Percentiles rank a stretch among this genome's conserved stretches.
Conservation (phyloP, 1,284 basidiomycete genomes). For the Cryptococcus floricola region DNA sequence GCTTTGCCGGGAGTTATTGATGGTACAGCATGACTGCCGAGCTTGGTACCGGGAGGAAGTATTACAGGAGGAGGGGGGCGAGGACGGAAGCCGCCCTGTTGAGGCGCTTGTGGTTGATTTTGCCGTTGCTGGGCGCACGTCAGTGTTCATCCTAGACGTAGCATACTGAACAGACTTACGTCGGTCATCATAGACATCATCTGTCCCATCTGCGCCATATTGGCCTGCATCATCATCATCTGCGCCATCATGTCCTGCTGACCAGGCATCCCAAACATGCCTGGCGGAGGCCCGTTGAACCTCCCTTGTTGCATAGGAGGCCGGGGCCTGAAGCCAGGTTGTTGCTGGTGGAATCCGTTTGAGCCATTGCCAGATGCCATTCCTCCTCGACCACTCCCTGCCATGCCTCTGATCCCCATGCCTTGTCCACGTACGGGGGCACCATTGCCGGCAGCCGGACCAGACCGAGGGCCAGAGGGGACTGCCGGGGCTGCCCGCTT, state of each 20-base stretch:
- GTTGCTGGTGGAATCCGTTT: not conserved
- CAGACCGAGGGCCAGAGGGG: conserved; percentile 21
- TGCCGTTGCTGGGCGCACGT: not conserved
- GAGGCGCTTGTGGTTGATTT: conserved; percentile 2
- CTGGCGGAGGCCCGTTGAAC: conserved; percentile 15
- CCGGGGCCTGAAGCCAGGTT: conserved; percentile 2
- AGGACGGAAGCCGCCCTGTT: conserved; percentile 3
- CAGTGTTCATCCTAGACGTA: not conserved
- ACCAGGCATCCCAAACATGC: conserved; percentile 22
- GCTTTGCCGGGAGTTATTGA: conserved; percentile 24
- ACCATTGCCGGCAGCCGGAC: conserved; percentile 11
- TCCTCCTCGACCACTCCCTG: conserved; percentile 14
- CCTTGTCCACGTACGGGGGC: conserved; percentile 13
- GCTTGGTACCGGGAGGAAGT: conserved; percentile 34
- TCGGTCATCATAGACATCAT: conserved; percentile 49
- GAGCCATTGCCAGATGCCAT: not conserved
- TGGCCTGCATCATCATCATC: conserved; percentile 51
- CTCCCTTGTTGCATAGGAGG: conserved; percentile 5
- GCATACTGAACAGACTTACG: conserved; percentile 20
- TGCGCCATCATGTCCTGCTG: conserved; percentile 50
- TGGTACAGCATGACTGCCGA: conserved; percentile 34
- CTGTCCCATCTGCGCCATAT: conserved; percentile 50
- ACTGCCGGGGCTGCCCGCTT: conserved; percentile 13
- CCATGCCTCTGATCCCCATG: conserved; percentile 21
- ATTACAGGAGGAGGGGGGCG: conserved; percentile 27